phyloP scores from a whole-genome alignment of 768 basidiomycete genomes.

The Kwoniella mangroviensis region DNA sequence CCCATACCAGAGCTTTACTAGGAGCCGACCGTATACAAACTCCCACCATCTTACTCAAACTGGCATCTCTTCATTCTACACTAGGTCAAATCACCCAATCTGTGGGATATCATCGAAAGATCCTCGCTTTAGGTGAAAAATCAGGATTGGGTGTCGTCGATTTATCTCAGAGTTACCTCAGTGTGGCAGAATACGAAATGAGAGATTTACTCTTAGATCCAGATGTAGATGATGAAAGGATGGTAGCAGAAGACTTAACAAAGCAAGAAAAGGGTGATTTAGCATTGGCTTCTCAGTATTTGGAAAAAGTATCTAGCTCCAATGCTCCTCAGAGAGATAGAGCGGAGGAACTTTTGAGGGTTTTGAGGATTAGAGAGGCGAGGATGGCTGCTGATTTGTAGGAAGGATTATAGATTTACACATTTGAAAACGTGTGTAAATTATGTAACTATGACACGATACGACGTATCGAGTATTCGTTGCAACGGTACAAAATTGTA shows the following conservation, averaged over 20 bases:
- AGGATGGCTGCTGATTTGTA: slow-evolving; percentile 25
- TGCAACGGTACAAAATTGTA: too few relatives aligned
- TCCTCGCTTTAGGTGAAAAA: slow-evolving; percentile 45
- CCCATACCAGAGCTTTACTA: slow-evolving; percentile 80
- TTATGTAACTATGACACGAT: too few relatives aligned
- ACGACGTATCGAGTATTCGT: too few relatives aligned
- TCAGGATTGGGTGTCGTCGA: slow-evolving; percentile 68
- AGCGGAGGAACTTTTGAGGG: slow-evolving; percentile 69
- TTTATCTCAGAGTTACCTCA: slow-evolving; percentile 80
- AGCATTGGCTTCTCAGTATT: slow-evolving; percentile 69
- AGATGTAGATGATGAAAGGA: slow-evolving; percentile 9
- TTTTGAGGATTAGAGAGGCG: slow-evolving; percentile 61
- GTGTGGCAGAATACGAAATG: slow-evolving; percentile 80
- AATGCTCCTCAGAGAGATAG: slow-evolving; percentile 80
- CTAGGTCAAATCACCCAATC: slow-evolving; percentile 64
- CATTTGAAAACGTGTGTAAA: not conserved
- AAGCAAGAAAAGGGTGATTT: slow-evolving; percentile 59
- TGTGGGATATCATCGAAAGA: slow-evolving; percentile 77
- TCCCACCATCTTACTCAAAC: slow-evolving; percentile 50
- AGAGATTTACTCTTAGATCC: slow-evolving; percentile 12
- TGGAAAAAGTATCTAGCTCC: slow-evolving; percentile 74
- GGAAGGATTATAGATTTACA: not conserved
- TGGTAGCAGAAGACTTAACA: not conserved
- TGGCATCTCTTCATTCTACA: slow-evolving; percentile 49
- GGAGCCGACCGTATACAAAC: slow-evolving; percentile 55